Percentiles rank a stretch among this genome's conserved stretches.
Conservation (phyloP, 108 stramenopile species). For the Aurantiochytrium sp. region DNA sequence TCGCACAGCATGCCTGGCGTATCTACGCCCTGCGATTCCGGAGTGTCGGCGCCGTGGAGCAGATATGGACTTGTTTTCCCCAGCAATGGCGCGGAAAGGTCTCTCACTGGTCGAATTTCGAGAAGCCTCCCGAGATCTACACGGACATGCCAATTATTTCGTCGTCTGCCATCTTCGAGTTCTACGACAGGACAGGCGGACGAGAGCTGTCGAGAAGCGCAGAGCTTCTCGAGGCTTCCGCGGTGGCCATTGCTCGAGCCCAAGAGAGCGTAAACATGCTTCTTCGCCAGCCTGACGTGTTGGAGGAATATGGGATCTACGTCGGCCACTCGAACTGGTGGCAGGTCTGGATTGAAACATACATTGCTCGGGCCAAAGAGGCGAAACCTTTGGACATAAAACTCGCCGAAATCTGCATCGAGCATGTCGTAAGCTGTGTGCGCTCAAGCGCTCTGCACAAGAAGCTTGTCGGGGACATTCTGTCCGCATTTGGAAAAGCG, state of each 20-base stretch:
- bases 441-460: background rate
- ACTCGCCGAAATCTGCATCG: background rate
- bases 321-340: background rate
- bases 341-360: background rate
- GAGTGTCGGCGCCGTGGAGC: background rate
- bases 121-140: background rate
- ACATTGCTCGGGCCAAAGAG: too few relatives aligned
- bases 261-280: background rate
- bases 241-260: background rate
- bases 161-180: too few relatives aligned
- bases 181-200: background rate
- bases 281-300: background rate
- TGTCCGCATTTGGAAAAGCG: background rate
- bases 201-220: background rate
- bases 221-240: background rate
- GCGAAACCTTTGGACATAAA: too few relatives aligned
- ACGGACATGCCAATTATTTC: too few relatives aligned
- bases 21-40: slow-evolving; percentile 19
- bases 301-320: background rate
- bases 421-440: background rate
- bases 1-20: background rate
- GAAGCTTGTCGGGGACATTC: background rate
- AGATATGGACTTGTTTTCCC: background rate
- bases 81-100: background rate
- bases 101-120: background rate